A percentile compares a stretch with the other conserved stretches of the same genome.
phyloP scores from a whole-genome alignment of 2,329 filamentous ascomycete species.

The Myriosclerotinia curreyana region DNA sequence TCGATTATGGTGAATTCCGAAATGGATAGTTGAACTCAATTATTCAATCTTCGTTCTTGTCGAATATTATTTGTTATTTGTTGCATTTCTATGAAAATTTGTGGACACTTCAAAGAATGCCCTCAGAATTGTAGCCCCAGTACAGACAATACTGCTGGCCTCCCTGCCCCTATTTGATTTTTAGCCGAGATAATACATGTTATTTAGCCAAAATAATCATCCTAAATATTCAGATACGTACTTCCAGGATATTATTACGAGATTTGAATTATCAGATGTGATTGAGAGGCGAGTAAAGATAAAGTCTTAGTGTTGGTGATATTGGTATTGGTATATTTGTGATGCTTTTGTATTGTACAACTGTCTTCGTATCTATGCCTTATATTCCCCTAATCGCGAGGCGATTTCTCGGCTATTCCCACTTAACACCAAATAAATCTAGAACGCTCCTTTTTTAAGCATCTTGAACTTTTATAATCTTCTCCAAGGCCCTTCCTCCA shows the following conservation, averaged over 20 bases:
- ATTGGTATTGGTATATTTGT: not conserved
- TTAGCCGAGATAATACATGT: not conserved
- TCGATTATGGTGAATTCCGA: no score
- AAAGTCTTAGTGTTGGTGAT: no score
- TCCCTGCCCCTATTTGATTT: not conserved
- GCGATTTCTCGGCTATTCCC: conserved; percentile 13
- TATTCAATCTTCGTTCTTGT: no score
- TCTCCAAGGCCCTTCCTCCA: conserved; percentile 56
- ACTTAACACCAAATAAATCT: not conserved
- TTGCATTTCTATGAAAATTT: not conserved
- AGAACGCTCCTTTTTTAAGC: not conserved
- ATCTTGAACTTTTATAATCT: conserved; percentile 43
- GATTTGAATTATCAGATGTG: no score
- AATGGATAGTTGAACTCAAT: no score
- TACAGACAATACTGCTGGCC: no score
- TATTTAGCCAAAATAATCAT: not conserved
- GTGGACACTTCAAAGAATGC: not conserved
- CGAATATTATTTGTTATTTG: no score
- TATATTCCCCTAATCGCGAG: not conserved
- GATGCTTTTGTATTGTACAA: conserved; percentile 6
- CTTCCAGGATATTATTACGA: no score
- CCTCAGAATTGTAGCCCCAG: not conserved
- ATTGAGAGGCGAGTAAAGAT: not conserved
- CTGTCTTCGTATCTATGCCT: not conserved
- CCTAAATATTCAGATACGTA: not conserved